Conservation (phyloP, 108 stramenopile genomes). For the Conticribra weissflogii region DNA sequence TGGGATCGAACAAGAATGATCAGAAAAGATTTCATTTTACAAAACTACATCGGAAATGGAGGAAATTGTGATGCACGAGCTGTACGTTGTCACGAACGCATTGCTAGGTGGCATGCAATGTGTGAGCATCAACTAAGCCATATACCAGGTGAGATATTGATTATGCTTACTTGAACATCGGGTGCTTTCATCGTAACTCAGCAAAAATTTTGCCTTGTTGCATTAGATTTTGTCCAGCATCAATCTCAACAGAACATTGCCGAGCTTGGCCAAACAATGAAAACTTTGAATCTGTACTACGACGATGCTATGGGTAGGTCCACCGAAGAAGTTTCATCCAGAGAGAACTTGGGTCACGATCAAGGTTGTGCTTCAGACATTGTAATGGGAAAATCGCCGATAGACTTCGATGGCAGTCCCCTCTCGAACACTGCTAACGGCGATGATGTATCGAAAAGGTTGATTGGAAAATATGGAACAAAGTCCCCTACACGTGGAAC, state of each 20-base stretch:
- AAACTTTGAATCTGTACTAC: slow-evolving; percentile 83
- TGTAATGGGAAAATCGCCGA: slow-evolving; percentile 65
- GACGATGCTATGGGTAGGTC: slow-evolving; percentile 81
- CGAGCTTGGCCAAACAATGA: slow-evolving; percentile 90
- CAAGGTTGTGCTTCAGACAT: slow-evolving; percentile 72
- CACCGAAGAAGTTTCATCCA: slow-evolving; percentile 59
- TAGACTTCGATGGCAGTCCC: slow-evolving; percentile 73
- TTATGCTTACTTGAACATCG: too few relatives aligned
- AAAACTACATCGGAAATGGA: slow-evolving; percentile 89
- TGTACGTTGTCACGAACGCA: slow-evolving; percentile 88
- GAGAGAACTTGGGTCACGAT: slow-evolving; percentile 18
- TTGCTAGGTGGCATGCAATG: slow-evolving; percentile 90
- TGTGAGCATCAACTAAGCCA: slow-evolving; percentile 89
- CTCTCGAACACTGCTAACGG: slow-evolving; percentile 56
- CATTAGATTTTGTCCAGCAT: slow-evolving; percentile 82
- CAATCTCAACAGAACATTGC: slow-evolving; percentile 91
- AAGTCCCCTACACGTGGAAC: slow-evolving; percentile 62
- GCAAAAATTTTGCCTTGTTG: too few relatives aligned
- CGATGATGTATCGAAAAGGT: slow-evolving; percentile 45
- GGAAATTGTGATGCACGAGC: slow-evolving; percentile 83
- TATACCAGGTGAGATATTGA: too few relatives aligned
- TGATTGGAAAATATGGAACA: slow-evolving; percentile 62
- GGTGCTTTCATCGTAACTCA: too few relatives aligned
- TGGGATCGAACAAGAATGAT: slow-evolving; percentile 91
- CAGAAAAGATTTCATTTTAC: slow-evolving; percentile 88